These are phyloP conservation scores for Syncephalastrum contaminatum DNA, from an alignment of 371 early-diverging fungal genomes.

Conservation along the genomic window DNA sequence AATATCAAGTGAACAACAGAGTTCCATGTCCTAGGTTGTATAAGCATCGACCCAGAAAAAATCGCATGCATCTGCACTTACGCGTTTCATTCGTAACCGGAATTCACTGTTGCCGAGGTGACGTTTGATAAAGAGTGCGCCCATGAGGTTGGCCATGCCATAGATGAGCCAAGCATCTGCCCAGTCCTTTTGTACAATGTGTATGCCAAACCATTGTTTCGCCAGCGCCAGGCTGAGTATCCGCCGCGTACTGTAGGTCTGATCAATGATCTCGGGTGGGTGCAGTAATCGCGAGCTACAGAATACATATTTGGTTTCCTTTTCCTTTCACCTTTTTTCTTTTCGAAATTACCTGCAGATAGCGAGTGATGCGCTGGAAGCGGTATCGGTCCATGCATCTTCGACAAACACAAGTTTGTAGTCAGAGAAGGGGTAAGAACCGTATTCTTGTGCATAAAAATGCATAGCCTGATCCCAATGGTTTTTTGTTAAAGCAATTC, in stretches of 20 bases:
- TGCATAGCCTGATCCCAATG: slow-evolving; percentile 60
- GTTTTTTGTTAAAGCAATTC: neutral
- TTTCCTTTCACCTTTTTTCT: neutral
- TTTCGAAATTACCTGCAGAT: slow-evolving; percentile 51
- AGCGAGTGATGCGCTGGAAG: slow-evolving; percentile 71
- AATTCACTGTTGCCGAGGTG: slow-evolving; percentile 90
- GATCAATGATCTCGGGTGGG: slow-evolving; percentile 78
- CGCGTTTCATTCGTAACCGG: slow-evolving; percentile 77
- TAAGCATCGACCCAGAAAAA: neutral
- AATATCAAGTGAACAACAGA: slow-evolving; percentile 79
- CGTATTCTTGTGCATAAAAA: slow-evolving; percentile 83
- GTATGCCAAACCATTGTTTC: slow-evolving; percentile 93
- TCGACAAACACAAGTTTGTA: slow-evolving; percentile 92
- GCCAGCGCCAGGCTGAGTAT: slow-evolving; percentile 74
- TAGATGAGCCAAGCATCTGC: slow-evolving; percentile 87
- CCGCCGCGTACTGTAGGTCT: slow-evolving; percentile 78
- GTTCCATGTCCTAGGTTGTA: slow-evolving; percentile 73
- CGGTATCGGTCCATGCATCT: slow-evolving; percentile 64
- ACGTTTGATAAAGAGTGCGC: slow-evolving; percentile 72
- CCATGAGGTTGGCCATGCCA: slow-evolving; percentile 79
- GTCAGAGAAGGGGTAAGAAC: slow-evolving; percentile 84
- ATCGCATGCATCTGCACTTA: slow-evolving; percentile 17
- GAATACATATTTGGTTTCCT: neutral
- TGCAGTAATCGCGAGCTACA: slow-evolving; percentile 71
- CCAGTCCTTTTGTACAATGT: slow-evolving; percentile 79